Evolutionary conservation across 1,284 basidiomycete genomes (phyloP), one percentile per base, ranked within the genome.

Genomic region (Phellopilus nigrolimitatus): DNA sequence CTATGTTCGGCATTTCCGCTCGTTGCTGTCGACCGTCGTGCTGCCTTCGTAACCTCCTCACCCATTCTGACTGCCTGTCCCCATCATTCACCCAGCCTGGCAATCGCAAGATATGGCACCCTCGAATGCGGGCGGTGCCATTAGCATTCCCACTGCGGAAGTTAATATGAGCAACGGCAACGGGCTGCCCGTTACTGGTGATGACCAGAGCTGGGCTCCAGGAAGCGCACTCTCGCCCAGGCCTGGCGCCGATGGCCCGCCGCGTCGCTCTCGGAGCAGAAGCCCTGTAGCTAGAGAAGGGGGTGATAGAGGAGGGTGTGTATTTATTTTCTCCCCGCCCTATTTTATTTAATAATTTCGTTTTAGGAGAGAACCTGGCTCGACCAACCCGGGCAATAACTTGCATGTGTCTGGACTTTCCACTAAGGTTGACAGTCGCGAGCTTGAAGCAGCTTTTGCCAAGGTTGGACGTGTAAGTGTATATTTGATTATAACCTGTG

Each of bases 401-500:
- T 76, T 99, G 34, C 95, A 99, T 66, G 90, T 98, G 56, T 95
- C 93, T 37, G 84, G 91, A 36, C 75, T 99, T 48, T 84, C 84
- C 59, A 77, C 83, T 64, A 76, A 75, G 56, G 83, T 95, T 54
- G 91, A 91, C 62, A 89, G 88, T 46, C 82, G 85, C 49, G 86
- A 90, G 61, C 85, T 99, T 44, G 92, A 97, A 66, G 80, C 85
- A 22, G 79, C 84, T 12, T 98, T 99, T 64, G 76, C 80, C 60
- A 95, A 94, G 70, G 83, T 86, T 67, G 95, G 95, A 51, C 79
- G 89, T 65, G 95, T 97, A 65, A 56, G 86, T 77, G 34, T 21
- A 17, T 43, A 48, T 19, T 31, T 15, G 12, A 12, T 47, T 10
- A 44, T 25, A 45, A 31, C 52, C 4, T 36, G 22, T 17, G 4